A percentile compares a stretch with the other conserved stretches of the same genome.
Conservation (phyloP, 345 rosid species). For the Streptanthus diversifolius region DNA sequence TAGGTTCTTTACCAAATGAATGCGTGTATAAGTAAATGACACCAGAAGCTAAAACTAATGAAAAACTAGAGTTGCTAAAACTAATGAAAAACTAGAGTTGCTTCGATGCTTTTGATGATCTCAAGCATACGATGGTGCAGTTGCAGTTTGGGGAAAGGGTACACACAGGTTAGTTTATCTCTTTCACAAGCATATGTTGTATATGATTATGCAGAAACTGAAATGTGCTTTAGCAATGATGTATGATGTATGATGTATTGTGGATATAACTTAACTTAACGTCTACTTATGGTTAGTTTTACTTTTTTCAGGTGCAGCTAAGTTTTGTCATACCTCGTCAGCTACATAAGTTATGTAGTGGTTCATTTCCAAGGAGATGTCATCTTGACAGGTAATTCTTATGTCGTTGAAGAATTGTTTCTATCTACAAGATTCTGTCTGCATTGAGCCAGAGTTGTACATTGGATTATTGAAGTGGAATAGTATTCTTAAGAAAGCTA, state of each 20-base stretch:
- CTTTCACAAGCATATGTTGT: not conserved
- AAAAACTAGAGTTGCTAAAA: not conserved
- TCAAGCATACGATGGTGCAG: constrained; percentile 1
- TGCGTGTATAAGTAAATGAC: not conserved
- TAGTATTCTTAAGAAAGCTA: constrained; percentile 1
- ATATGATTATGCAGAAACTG: not conserved
- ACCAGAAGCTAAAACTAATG: not conserved
- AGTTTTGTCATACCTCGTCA: constrained; percentile 43
- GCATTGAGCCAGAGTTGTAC: not conserved
- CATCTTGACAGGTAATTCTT: constrained; percentile 61
- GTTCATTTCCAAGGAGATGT: constrained; percentile 66
- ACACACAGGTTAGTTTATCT: not conserved
- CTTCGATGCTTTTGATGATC: constrained; percentile 10
- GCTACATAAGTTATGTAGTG: constrained; percentile 70
- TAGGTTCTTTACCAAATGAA: constrained; percentile 28
- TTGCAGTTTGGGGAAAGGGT: not conserved
- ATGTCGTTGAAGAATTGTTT: not conserved
- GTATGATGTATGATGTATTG: not conserved
- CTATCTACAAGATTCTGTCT: not conserved
- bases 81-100: constrained; percentile 5
- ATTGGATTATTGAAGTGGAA: not conserved
- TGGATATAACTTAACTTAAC: not conserved
- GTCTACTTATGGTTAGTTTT: not conserved
- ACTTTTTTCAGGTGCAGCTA: constrained; percentile 1
- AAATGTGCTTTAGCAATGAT: not conserved